Base-by-base conservation (phyloP, 768 basidiomycete genomes). In the Ramaria rubella region DNA sequence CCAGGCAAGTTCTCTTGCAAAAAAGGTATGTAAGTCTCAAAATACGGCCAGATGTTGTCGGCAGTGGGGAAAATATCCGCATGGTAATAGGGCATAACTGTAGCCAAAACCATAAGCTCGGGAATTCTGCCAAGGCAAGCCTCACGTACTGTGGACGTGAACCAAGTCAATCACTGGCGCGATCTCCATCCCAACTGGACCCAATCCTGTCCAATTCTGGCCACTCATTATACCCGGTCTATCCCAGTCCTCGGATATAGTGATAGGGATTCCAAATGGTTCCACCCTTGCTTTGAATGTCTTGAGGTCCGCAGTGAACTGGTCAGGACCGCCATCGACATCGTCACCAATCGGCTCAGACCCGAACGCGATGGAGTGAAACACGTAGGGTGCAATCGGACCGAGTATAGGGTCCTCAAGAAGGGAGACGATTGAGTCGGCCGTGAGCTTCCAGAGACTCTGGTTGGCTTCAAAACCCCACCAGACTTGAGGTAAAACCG, bases 171-270 rank as follows among this genome's bases (percentile, higher is more conserved):
- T 59, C 21, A 59, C 50, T 14, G 44, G 53, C 30, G 38, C 45
- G 24, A 61, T 52, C 34, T 38, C 24, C 27, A 24, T 17, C 11
- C 58, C 52, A 7, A 58, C 46, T 3, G 49, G 55, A 2, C 49
- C 58, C 5, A 58, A 24, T 1, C 60, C 58, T 12, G 43, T 52
- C 15, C 55, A 42, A 8, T 55, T 49, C 1, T 34, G 8, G 6
- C 36, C 46, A 15, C 27, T 38, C 45, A 48, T 44, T 26, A 59
- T 59, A 2, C 58, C 44, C 4, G 45, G 33, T 7, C 62, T 55
- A 42, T 63, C 59, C 62, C 62, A 63, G 34, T 63, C 62, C 51
- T 63, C 62, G 2, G 49, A 52, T 9, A 63, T 63, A 3, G 58
- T 57, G 19, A 61, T 58, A 1, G 58, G 58, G n/a, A 61, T 38